Percentiles rank a stretch among this genome's conserved stretches.
phyloP scores from a whole-genome alignment of 352 stramenopile genomes.

The Nothophytophthora sp. region DNA sequence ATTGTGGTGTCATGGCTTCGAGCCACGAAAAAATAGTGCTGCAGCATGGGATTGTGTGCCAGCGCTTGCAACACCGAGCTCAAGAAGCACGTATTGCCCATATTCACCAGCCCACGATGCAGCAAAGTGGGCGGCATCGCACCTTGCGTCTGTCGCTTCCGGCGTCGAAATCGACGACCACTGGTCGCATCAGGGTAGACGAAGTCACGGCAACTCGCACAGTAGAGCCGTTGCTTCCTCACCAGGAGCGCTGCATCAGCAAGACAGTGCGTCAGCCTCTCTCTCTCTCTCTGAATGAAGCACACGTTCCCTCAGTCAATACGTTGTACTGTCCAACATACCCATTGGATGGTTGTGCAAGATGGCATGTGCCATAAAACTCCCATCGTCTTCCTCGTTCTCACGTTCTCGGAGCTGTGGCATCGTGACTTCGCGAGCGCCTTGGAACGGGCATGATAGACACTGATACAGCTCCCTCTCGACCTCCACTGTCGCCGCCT shows the following conservation, averaged over 20 bases:
- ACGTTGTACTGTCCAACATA: conserved; percentile 7
- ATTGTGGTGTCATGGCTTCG: conserved; percentile 63
- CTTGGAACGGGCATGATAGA: conserved; percentile 52
- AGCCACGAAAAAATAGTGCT: conserved; percentile 71
- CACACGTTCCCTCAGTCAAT: background rate
- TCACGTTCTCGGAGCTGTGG: conserved; percentile 20
- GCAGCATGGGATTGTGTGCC: conserved; percentile 68
- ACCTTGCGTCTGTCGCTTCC: conserved; percentile 19
- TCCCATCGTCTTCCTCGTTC: conserved; percentile 27
- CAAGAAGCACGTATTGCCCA: conserved; percentile 89
- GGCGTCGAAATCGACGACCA: conserved; percentile 18
- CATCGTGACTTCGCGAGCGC: conserved; percentile 30
- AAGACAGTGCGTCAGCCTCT: conserved; percentile 1
- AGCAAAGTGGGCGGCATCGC: conserved; percentile 21
- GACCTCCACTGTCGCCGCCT: conserved; percentile 9
- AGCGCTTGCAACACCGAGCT: conserved; percentile 77
- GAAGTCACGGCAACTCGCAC: conserved; percentile 57
- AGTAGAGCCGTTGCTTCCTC: conserved; percentile 56
- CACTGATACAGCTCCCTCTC: conserved; percentile 40
- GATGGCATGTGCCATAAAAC: conserved; percentile 73
- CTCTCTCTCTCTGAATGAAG: background rate
- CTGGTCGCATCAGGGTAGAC: conserved; percentile 44
- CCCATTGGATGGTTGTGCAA: conserved; percentile 60
- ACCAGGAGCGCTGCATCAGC: conserved; percentile 36
- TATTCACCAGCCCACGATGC: conserved; percentile 72